A percentile compares a stretch with the other conserved stretches of the same genome.
Conservation (phyloP, 768 basidiomycete genomes). For the Tricholoma matsutake region DNA sequence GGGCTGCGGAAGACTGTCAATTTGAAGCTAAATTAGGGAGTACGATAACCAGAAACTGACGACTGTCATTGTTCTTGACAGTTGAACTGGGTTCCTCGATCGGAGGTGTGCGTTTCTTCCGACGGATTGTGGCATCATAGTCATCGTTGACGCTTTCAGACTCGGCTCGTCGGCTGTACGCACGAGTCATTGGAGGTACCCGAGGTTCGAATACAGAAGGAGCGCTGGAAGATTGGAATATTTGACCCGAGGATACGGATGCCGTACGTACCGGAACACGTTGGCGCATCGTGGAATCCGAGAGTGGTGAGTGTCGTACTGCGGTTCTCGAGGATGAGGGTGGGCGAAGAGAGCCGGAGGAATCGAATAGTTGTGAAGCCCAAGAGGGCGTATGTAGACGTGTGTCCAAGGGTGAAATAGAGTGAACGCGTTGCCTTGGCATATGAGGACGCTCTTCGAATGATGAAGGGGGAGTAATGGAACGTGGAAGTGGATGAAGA, state of each 20-base stretch:
- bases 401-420: constrained; percentile 61
- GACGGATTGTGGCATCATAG: constrained; percentile 71
- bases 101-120: constrained; percentile 45
- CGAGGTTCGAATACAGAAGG: constrained; percentile 52
- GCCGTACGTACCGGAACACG: constrained; percentile 42
- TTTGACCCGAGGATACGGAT: constrained; percentile 45
- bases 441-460: constrained; percentile 42
- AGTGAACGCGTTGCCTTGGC: constrained; percentile 44
- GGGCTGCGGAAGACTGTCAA: constrained; percentile 36
- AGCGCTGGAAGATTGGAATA: constrained; percentile 73
- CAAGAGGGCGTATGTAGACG: constrained; percentile 58
- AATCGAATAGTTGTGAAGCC: constrained; percentile 66
- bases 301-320: constrained; percentile 47
- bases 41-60: constrained; percentile 35
- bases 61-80: constrained; percentile 40
- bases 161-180: constrained; percentile 67
- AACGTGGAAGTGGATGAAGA: constrained; percentile 59
- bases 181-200: constrained; percentile 47
- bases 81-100: constrained; percentile 33
- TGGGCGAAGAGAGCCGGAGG: constrained; percentile 42
- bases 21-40: constrained; percentile 12
- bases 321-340: constrained; percentile 42
- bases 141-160: constrained; percentile 60
- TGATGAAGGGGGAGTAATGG: constrained; percentile 54
- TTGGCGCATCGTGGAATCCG: constrained; percentile 37